Percentiles rank a stretch among this genome's conserved stretches.
These are phyloP conservation scores for Termitomyces sp. DNA, from an alignment of 768 basidiomycete species.

Conservation along the genomic window DNA sequence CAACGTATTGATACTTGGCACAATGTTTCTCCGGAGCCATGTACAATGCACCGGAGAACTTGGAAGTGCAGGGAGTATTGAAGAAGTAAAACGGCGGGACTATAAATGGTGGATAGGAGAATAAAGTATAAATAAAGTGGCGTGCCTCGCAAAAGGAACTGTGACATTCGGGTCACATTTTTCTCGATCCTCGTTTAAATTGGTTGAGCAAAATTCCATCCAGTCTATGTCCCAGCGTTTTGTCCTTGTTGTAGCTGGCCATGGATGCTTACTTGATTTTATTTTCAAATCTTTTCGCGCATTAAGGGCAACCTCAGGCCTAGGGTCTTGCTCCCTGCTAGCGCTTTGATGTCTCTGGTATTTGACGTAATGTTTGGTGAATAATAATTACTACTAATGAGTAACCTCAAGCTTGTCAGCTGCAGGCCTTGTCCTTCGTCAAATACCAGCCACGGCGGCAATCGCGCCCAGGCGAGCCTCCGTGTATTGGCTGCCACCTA, in stretches of 20 bases:
- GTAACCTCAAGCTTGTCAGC: slow-evolving; percentile 15
- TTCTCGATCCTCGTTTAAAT: background rate
- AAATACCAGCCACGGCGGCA: slow-evolving; percentile 11
- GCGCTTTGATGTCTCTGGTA: background rate
- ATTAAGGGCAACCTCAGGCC: background rate
- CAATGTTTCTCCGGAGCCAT: slow-evolving; percentile 68
- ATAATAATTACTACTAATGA: background rate
- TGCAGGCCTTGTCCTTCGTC: slow-evolving; percentile 10
- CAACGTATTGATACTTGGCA: slow-evolving; percentile 72
- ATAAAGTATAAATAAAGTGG: slow-evolving; percentile 6
- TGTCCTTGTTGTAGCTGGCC: too few species aligned
- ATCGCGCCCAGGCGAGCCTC: slow-evolving; percentile 16
- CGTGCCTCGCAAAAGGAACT: slow-evolving; percentile 9
- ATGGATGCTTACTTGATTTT: background rate
- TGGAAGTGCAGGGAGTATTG: slow-evolving; percentile 8
- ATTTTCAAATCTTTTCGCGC: background rate
- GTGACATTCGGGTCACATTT: slow-evolving; percentile 12
- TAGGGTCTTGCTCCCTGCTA: background rate
- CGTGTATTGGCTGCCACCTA: slow-evolving; percentile 16
- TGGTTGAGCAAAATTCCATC: background rate
- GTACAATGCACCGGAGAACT: slow-evolving; percentile 18
- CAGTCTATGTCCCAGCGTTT: background rate
- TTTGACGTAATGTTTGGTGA: background rate
- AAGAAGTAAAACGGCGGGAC: slow-evolving; percentile 6
- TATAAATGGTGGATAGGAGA: background rate